These are phyloP conservation scores for Penicillium paneum DNA, from an alignment of 2,329 filamentous ascomycete genomes.

Conservation along the genomic window DNA sequence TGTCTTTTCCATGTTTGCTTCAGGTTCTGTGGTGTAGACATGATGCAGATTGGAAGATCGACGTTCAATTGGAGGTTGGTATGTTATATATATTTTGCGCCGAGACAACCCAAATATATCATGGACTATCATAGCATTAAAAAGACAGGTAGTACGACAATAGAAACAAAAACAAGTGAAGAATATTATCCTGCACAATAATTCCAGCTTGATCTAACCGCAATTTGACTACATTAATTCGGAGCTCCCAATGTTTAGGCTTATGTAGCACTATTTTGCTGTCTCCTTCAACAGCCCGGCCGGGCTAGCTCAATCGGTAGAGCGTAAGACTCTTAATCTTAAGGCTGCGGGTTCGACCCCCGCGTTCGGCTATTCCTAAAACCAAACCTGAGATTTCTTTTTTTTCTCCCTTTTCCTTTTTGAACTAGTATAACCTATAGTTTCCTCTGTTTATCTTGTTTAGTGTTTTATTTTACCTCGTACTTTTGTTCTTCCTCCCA, in stretches of 20 bases:
- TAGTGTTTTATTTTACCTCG: neutral
- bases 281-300: constrained; percentile 18
- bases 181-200: neutral
- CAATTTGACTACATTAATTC: too few relatives aligned
- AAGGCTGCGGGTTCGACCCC: constrained; percentile 45
- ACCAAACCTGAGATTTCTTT: constrained; percentile 14
- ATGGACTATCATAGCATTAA: too few relatives aligned
- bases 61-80: neutral
- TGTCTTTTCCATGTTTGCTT: neutral
- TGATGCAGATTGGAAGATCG: too few relatives aligned
- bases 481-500: neutral
- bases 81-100: too few relatives aligned
- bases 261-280: neutral
- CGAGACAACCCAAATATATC: neutral
- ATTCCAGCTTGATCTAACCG: neutral
- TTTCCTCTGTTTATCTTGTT: neutral
- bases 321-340: constrained; percentile 28
- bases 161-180: too few relatives aligned
- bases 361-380: constrained; percentile 39
- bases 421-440: neutral
- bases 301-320: constrained; percentile 51
- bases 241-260: neutral
- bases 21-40: too few relatives aligned
- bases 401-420: constrained; percentile 11
- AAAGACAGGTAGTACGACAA: neutral